Evolutionary conservation across 192 early-diverging fungal genomes (phyloP), one percentile per base, ranked within the genome.

Genomic region (Umbelopsis vinacea): DNA sequence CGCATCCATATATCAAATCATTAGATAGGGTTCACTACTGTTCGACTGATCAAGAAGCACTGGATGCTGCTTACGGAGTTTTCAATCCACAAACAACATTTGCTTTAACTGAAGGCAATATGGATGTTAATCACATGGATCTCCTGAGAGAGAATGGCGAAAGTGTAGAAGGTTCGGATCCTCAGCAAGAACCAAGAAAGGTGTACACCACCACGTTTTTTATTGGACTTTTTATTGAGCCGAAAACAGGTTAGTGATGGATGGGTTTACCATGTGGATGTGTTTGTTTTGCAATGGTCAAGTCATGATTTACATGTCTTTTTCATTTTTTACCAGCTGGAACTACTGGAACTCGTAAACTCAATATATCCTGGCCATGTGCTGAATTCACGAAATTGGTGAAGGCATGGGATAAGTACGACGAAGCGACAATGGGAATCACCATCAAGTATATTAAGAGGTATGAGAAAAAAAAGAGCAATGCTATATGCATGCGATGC

Each of bases 1-100:
- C 93, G 1, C 95, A 96, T 71, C 97, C 97, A 46, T 97, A 90
- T 77, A 93, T 95, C 66, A 96, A 97, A 69, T 89, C 92, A 54
- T 92, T 91, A 67, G 91, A 95, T 50, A 91, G 90, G 66, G 78
- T 86, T 14, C 84, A 87, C 67, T 63, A 80, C 40, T 93, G 90
- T 80, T 75, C 70, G 29, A 85, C 85, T 48, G 89, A 90, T 8
- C 80, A 89, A 55, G 95, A 97, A 76, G 81, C 77, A 19, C 74
- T 85, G 52, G 84, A 88, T 60, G 85, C 89, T 17, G 86, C 89
- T 7, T 86, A 91, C 50, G 97, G 94, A 24, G 84, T 78, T 17
- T 82, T 87, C 66, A 68, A 71, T 26, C 69, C 79, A 11, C 81
- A 80, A n/a, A 47, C 77, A 22, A 71, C 75, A n/a, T 73, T 85